Evolutionary conservation across 2,329 filamentous ascomycete genomes (phyloP), one percentile per base, ranked within the genome.

Genomic region (Phialocephala sp.): DNA sequence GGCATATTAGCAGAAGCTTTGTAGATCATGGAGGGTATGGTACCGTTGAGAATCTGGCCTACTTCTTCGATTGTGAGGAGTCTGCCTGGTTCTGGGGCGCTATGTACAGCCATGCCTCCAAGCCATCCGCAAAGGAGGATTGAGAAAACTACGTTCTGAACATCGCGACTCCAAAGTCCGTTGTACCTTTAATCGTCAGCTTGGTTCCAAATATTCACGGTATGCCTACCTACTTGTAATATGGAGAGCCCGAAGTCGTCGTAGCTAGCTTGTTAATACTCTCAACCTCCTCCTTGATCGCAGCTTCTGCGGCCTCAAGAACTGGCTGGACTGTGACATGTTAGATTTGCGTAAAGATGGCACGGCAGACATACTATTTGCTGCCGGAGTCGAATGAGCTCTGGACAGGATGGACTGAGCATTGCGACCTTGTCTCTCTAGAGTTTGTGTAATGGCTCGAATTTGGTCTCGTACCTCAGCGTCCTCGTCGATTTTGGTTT

Each of bases 51-150:
- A 69, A 93, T 86, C 69, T 86, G 83, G 58, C 94, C 94, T 47
- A 97, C 88, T 74, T 98, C 90, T 73, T 97, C 93, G 66, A 97
- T 91, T 0, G 91, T 96, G 75, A 97, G 80, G 62, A 99, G 89
- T 85, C 87, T 74, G 73, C 84, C 90, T 60, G 83, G 79, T 77
- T 84, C 83, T 72, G 79, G 83, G 39, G 80, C 82, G 73, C 80
- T 80, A 72, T 85, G 86, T 73, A 72, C 79, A 24, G 77, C 76
- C 72, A 93, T 84, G 36, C 92, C 93, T 61, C 93, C 93, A 15
- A 98, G 85, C 89, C 92, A 98, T 62, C 88, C 90, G 67, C 81
- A 82, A 71, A 87, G 79, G 62, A 89, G 77, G 61, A 86, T 80
- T 0, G 82, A 83, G 68, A 79, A 83, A 80, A 84, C 85, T 85